Evolutionary conservation across 108 stramenopile genomes (phyloP).

Genomic region (Nitzschia sp.): DNA sequence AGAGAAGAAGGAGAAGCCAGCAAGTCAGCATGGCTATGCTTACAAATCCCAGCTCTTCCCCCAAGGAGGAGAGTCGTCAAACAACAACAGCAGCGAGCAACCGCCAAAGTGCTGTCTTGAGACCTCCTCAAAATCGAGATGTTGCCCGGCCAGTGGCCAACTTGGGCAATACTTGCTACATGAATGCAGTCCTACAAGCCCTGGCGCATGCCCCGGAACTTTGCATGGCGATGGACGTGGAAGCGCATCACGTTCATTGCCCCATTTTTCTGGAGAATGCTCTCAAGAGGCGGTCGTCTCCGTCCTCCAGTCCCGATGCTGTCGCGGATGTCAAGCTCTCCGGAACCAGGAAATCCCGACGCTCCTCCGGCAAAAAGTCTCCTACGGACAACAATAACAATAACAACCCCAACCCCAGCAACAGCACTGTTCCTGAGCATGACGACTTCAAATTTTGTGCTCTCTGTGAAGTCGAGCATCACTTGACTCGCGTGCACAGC

Average conservation of each 20-base stretch:
- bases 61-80: neutral
- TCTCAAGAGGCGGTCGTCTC: slow-evolving; percentile 20
- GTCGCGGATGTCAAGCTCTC: slow-evolving; percentile 26
- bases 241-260: slow-evolving; percentile 65
- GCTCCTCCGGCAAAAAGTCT: slow-evolving; percentile 13
- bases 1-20: too few relatives aligned
- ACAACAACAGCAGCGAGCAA: neutral
- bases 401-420: too few relatives aligned
- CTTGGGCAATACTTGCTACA: slow-evolving; percentile 90
- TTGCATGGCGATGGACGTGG: slow-evolving; percentile 80
- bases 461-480: slow-evolving; percentile 77
- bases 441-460: slow-evolving; percentile 65
- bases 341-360: slow-evolving; percentile 11
- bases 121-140: slow-evolving; percentile 38
- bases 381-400: slow-evolving; percentile 2
- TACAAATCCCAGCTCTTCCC: neutral
- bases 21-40: neutral
- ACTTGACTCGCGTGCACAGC: slow-evolving; percentile 63
- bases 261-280: slow-evolving; percentile 52
- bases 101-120: too few relatives aligned
- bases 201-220: slow-evolving; percentile 88
- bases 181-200: slow-evolving; percentile 84
- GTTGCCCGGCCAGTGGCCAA: slow-evolving; percentile 77
- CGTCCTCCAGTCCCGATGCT: slow-evolving; percentile 33
- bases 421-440: slow-evolving; percentile 21